Evolutionary conservation across 2,329 filamentous ascomycete species (phyloP).

Genomic region (Dactylella cylindrospora): DNA sequence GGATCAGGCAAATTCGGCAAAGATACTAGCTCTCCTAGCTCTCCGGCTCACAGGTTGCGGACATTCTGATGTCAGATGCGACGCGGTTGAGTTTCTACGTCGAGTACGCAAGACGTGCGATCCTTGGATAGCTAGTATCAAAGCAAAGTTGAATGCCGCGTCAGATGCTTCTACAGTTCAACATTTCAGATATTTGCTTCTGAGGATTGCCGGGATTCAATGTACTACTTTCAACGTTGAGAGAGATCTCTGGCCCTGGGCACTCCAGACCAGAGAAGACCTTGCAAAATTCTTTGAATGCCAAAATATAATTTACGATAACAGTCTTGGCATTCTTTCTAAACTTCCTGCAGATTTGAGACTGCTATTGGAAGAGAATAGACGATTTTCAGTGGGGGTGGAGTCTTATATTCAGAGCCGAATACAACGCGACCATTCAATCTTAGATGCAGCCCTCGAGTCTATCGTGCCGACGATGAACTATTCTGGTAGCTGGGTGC

Average conservation of each 20-base stretch:
- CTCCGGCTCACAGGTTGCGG: conserved; percentile 22
- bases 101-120: conserved; percentile 16
- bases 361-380: neutral
- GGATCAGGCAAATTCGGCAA: conserved; percentile 51
- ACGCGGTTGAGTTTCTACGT: conserved; percentile 21
- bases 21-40: conserved; percentile 41
- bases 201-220: conserved; percentile 8
- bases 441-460: neutral
- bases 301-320: conserved; percentile 24
- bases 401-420: neutral
- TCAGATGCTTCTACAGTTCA: neutral
- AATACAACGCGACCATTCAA: neutral
- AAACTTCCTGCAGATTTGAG: neutral
- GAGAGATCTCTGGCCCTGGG: neutral
- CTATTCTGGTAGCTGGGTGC: neutral
- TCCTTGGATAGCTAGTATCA: conserved; percentile 6
- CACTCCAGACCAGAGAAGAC: neutral
- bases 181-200: conserved; percentile 8
- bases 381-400: neutral
- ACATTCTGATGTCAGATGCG: conserved; percentile 1
- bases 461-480: neutral
- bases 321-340: conserved; percentile 3
- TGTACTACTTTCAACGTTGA: conserved; percentile 16
- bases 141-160: neutral
- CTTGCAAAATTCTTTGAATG: conserved; percentile 3